phyloP scores from a whole-genome alignment of 2,329 filamentous ascomycete species.

The Aspergillus sclerotialis region DNA sequence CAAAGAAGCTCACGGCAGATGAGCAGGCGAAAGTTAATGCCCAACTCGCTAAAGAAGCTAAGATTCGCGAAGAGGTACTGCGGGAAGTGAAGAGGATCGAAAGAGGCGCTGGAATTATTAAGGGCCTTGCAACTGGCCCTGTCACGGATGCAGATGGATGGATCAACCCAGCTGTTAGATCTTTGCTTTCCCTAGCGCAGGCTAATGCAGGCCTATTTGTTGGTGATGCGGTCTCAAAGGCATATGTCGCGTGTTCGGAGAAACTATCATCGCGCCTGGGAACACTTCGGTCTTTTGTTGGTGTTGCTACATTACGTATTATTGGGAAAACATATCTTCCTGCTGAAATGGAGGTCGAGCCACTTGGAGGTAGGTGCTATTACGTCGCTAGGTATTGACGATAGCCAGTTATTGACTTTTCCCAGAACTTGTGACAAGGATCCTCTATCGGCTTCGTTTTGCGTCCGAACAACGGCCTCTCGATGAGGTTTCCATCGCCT shows the following conservation, averaged over 20 bases:
- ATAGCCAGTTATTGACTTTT: slow-evolving; percentile 9
- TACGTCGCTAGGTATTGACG: background rate
- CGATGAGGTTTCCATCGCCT: slow-evolving; percentile 79
- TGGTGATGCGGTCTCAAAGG: slow-evolving; percentile 68
- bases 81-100: slow-evolving; percentile 63
- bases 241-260: slow-evolving; percentile 73
- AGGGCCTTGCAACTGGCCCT: slow-evolving; percentile 72
- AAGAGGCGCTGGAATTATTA: slow-evolving; percentile 80
- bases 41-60: slow-evolving; percentile 79
- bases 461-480: slow-evolving; percentile 90
- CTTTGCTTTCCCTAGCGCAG: slow-evolving; percentile 62
- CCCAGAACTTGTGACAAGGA: slow-evolving; percentile 65
- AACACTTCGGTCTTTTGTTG: slow-evolving; percentile 71
- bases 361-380: slow-evolving; percentile 56
- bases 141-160: slow-evolving; percentile 83
- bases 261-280: slow-evolving; percentile 69
- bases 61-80: slow-evolving; percentile 67
- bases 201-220: slow-evolving; percentile 76
- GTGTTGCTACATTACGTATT: slow-evolving; percentile 76
- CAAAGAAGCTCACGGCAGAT: slow-evolving; percentile 84
- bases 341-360: slow-evolving; percentile 66
- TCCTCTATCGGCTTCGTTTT: slow-evolving; percentile 85
- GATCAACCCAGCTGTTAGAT: slow-evolving; percentile 74
- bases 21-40: slow-evolving; percentile 86
- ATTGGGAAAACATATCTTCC: slow-evolving; percentile 67